Evolutionary conservation across 2,329 filamentous ascomycete genomes (phyloP), one percentile per base, ranked within the genome.

Genomic region (Pyricularia grisea): DNA sequence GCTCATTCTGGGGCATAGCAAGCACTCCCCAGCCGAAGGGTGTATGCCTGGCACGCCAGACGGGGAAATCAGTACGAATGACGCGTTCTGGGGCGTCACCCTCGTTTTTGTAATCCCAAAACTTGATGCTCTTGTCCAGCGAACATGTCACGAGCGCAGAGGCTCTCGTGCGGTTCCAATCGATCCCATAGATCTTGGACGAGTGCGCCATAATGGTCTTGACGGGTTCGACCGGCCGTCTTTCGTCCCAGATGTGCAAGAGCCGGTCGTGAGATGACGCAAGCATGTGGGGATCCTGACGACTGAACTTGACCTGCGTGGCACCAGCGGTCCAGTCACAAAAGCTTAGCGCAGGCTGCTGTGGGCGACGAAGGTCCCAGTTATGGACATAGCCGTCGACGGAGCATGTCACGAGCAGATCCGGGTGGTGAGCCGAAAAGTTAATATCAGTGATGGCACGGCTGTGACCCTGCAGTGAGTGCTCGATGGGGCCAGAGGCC

Each of bases 401-500:
- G 3, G 93, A 92, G 77, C 93, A 97, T 0, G 94, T 97, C 11
- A 93, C 92, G 20, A 97, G 86, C 63, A 94, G 83, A 76, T 97
- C 94, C 0, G 93, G 92, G 75, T 97, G 92, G 73, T 97, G 92
- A 5, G 94, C 93, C 0, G 93, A 97, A 78, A 97, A 97, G 78
- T 97, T 97, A 78, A 97, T 93, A 77, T 97, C 94, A 9, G 94
- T 97, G 73, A 97, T 97, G 71, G 94, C 93, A 72, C 94, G 87
- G 65, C 88, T 92, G 78, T 79, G 94, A 2, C 90, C 93, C 74
- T 96, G 91, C 17, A 97, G 84, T 14, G 93, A 94, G 78, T 94
- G 91, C 77, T 97, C 92, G 71, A 97, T 93, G 60, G 88, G 87
- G 2, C 87, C 87, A 7, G 85, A 84, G 30, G 82, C 81, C 0